Evolutionary conservation across 1,284 basidiomycete genomes (phyloP), one percentile per base, ranked within the genome.

Genomic region (Ceratobasidium sp.): DNA sequence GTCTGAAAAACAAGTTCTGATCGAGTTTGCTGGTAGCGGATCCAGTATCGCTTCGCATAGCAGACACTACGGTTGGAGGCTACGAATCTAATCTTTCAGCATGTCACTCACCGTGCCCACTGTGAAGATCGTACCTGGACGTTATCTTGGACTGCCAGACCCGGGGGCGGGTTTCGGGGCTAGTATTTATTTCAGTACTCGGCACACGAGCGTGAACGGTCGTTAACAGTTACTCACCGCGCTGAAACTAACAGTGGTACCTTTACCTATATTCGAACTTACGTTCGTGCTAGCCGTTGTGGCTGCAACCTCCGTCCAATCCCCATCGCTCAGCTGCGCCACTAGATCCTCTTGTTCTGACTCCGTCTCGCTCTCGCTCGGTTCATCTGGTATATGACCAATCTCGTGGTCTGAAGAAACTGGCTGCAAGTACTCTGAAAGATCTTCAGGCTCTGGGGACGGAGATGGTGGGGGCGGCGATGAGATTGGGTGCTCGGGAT

Each of bases 1-100:
- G 92, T 75, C 81, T 88, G 82, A 96, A 96, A 66, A 93, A 90
- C 73, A 83, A 81, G 18, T 89, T 86, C 58, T 88, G 84, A 79
- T 96, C 93, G 76, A 96, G 95, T 74, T 90, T 87, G 84, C 87
- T 89, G 0, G 87, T 67, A 8, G 64, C 38, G 9, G 50, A 38
- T 13, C 64, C 55, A 5, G 44, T 18, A 9, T 67, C 64, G 64
- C 64, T 67, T 55, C 64, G 49, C 18, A 50, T 30, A 46, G 50
- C 46, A 38, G 63, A 66, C 5, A 66, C 18, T 14, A 54, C 63
- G 14, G 47, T 52, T 2, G 30, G 14, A 41, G 47, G 26, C 63
- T 66, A 35, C 90, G 41, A 80, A 79, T 0, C n/a, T 87, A 84
- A 32, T 83, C 84, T 76, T 91, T 90, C 9, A 91, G 93, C 90